Evolutionary conservation across 257 asterid species (phyloP).

Genomic region (Echites panduratus): DNA sequence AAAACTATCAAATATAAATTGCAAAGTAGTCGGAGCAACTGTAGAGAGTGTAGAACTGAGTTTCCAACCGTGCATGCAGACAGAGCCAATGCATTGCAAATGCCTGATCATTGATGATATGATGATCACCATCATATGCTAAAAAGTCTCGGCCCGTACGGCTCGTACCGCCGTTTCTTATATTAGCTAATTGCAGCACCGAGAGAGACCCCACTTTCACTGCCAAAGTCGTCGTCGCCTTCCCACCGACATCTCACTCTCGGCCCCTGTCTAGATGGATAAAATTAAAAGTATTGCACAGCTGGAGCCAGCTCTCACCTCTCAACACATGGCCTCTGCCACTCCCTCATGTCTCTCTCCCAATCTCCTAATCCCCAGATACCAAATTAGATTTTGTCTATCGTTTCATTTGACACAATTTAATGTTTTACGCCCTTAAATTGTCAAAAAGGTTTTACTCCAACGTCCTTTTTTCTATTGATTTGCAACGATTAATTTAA

Average conservation of each 20-base stretch:
- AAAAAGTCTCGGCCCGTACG: conserved; percentile 1
- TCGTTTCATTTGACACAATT: too few species aligned
- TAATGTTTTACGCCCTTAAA: too few species aligned
- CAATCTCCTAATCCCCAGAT: neutral
- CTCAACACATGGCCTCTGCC: neutral
- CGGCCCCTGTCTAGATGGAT: neutral
- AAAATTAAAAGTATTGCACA: neutral
- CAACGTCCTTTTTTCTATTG: too few species aligned
- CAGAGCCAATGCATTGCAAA: neutral
- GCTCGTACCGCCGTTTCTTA: neutral
- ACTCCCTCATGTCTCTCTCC: neutral
- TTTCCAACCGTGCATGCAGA: too few species aligned
- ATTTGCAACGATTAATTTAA: too few species aligned
- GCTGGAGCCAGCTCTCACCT: conserved; percentile 12
- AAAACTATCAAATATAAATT: neutral
- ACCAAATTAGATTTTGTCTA: neutral
- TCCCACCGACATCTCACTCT: neutral
- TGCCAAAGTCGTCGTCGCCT: neutral
- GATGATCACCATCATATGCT: neutral
- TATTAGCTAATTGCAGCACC: neutral
- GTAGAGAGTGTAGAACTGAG: too few species aligned
- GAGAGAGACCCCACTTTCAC: neutral
- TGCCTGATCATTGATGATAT: neutral
- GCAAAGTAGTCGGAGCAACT: too few species aligned
- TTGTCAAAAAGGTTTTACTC: too few species aligned